Percentiles rank a stretch among this genome's conserved stretches.
Evolutionary conservation across 331 rosid species (phyloP).

Genomic region (Spiraea crenata): DNA sequence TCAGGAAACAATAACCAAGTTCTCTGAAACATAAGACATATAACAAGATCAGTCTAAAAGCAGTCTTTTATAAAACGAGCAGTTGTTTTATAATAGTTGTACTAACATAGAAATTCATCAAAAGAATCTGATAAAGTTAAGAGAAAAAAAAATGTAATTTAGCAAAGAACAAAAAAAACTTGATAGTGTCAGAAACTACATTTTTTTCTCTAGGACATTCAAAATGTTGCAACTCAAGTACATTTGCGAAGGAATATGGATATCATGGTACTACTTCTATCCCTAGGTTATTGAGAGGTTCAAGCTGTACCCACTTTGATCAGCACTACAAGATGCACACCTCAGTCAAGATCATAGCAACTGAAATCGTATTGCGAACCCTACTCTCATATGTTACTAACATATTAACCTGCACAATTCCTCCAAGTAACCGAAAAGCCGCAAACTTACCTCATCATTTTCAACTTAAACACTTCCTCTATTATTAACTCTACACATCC

Average conservation of each 20-base stretch:
- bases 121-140: too few relatives aligned
- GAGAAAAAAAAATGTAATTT: background rate
- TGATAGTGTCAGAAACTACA: background rate
- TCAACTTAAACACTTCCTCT: background rate
- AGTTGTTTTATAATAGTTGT: too few relatives aligned
- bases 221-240: background rate
- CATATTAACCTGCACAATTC: too few relatives aligned
- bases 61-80: background rate
- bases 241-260: background rate
- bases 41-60: background rate
- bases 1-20: background rate
- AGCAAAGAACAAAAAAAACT: slow-evolving; percentile 1
- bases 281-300: background rate
- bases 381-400: background rate
- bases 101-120: background rate
- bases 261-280: background rate
- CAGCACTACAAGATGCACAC: background rate
- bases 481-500: background rate
- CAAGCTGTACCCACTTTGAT: background rate
- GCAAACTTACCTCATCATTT: background rate
- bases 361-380: background rate
- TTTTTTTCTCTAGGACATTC: background rate
- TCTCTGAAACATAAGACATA: too few relatives aligned
- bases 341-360: background rate
- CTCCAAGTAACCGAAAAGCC: background rate